Percentiles rank a stretch among this genome's conserved stretches.
These are phyloP conservation scores for Aureobasidium sp. DNA, from an alignment of 2,329 filamentous ascomycete species.

Conservation along the genomic window DNA sequence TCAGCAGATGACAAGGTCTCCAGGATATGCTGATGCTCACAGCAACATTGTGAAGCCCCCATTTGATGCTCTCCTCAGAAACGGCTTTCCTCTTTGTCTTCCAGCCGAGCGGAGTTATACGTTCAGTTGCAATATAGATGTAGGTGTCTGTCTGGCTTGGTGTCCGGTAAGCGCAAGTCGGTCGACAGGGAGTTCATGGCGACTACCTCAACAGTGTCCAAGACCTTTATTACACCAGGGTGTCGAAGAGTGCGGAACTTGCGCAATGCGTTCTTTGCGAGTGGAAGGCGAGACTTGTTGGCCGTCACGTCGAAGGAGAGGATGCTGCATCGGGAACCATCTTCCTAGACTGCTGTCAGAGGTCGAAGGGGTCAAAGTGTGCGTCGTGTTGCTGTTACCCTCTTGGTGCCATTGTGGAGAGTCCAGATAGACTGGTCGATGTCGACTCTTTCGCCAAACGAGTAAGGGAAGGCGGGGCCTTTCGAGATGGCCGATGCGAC, in stretches of 20 bases:
- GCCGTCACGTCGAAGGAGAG: slow-evolving; percentile 87
- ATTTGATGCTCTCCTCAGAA: slow-evolving; percentile 89
- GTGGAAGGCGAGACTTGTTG: slow-evolving; percentile 72
- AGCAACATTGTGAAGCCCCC: slow-evolving; percentile 83
- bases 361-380: neutral
- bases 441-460: slow-evolving; percentile 87
- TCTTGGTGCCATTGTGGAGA: slow-evolving; percentile 88
- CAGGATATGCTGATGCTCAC: slow-evolving; percentile 39
- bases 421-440: slow-evolving; percentile 92
- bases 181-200: slow-evolving; percentile 13
- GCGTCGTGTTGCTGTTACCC: slow-evolving; percentile 46
- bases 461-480: slow-evolving; percentile 86
- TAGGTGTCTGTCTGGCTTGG: slow-evolving; percentile 73
- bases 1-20: neutral
- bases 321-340: slow-evolving; percentile 89
- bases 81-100: slow-evolving; percentile 81
- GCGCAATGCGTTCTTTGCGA: slow-evolving; percentile 88
- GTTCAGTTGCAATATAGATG: slow-evolving; percentile 93
- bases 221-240: slow-evolving; percentile 86
- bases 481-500: slow-evolving; percentile 95
- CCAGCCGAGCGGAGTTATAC: slow-evolving; percentile 81
- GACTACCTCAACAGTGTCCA: slow-evolving; percentile 85
- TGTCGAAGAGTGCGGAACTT: slow-evolving; percentile 91
- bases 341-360: slow-evolving; percentile 56
- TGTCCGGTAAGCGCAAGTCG: slow-evolving; percentile 27